phyloP scores from a whole-genome alignment of 2,329 filamentous ascomycete species.

The Venturia effusa region DNA sequence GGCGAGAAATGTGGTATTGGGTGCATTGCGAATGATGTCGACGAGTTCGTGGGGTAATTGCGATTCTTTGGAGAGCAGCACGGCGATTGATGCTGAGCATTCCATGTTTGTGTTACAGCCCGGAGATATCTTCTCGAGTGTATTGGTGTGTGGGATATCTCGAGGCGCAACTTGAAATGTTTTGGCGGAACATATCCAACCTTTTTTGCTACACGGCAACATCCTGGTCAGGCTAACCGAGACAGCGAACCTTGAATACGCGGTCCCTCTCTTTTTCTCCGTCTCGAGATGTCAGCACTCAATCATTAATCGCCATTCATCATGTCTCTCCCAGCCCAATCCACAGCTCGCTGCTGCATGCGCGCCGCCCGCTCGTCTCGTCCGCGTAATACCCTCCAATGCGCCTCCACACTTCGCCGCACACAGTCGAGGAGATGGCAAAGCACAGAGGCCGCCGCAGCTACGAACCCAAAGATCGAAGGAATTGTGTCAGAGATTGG shows the following conservation, averaged over 20 bases:
- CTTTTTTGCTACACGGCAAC: neutral
- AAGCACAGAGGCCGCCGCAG: conserved; percentile 61
- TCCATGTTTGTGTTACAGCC: conserved; percentile 7
- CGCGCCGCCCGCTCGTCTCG: conserved; percentile 22
- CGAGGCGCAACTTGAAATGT: neutral
- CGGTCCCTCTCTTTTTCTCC: neutral
- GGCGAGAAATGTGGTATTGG: conserved; percentile 57
- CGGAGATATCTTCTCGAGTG: neutral
- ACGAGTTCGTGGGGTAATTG: conserved; percentile 61
- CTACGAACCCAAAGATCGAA: conserved; percentile 79
- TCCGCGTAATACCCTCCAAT: conserved; percentile 20
- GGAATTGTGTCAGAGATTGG: conserved; percentile 98
- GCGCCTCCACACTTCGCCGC: conserved; percentile 23
- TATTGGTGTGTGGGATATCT: neutral
- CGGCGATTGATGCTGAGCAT: conserved; percentile 4
- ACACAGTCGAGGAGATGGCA: conserved; percentile 64
- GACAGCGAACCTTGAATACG: neutral
- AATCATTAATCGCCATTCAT: conserved; percentile 11
- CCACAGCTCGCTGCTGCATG: conserved; percentile 33
- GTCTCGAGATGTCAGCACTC: neutral
- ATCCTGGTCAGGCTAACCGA: neutral
- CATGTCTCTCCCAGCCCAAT: conserved; percentile 36
- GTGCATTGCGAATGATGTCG: conserved; percentile 52
- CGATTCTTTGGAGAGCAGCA: conserved; percentile 13
- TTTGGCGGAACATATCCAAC: neutral